phyloP scores from a whole-genome alignment of 495 filamentous ascomycete species.

The Trichoderma erinaceum region DNA sequence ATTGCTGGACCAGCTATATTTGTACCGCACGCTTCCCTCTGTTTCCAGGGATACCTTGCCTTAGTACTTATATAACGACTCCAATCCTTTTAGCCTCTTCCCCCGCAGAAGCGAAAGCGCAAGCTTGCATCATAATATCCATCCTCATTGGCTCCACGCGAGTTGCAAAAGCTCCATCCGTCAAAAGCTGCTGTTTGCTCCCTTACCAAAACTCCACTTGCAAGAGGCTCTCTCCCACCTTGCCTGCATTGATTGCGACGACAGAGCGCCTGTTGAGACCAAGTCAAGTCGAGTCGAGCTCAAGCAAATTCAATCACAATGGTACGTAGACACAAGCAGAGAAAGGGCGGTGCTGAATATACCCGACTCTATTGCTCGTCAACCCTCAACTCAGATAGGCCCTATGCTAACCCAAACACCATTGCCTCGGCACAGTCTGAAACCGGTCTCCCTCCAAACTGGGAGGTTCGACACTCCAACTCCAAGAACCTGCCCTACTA shows the following conservation, averaged over 20 bases:
- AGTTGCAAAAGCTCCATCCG: not conserved
- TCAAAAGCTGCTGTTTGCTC: too few relatives aligned
- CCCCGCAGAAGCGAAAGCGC: not conserved
- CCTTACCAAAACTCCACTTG: not conserved
- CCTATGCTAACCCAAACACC: not conserved
- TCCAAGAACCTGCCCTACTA: slow-evolving; percentile 98
- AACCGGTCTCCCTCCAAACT: slow-evolving; percentile 75
- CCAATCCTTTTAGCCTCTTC: not conserved
- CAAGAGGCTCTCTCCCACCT: not conserved
- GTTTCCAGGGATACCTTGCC: not conserved
- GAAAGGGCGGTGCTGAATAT: too few relatives aligned
- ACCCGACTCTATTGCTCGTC: too few relatives aligned
- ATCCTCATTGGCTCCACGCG: not conserved
- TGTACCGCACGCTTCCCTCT: not conserved
- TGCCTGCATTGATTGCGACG: not conserved
- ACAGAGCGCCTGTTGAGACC: not conserved
- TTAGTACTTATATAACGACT: not conserved
- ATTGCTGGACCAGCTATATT: too few relatives aligned
- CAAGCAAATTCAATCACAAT: not conserved
- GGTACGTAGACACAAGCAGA: not conserved
- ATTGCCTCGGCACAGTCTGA: slow-evolving; percentile 45
- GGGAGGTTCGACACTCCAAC: slow-evolving; percentile 94
- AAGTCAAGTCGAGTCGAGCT: not conserved
- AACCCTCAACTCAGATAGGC: too few relatives aligned
- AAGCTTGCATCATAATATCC: not conserved